These are phyloP conservation scores for Hypoxylon sp. DNA, from an alignment of 2,329 filamentous ascomycete species.

Conservation along the genomic window DNA sequence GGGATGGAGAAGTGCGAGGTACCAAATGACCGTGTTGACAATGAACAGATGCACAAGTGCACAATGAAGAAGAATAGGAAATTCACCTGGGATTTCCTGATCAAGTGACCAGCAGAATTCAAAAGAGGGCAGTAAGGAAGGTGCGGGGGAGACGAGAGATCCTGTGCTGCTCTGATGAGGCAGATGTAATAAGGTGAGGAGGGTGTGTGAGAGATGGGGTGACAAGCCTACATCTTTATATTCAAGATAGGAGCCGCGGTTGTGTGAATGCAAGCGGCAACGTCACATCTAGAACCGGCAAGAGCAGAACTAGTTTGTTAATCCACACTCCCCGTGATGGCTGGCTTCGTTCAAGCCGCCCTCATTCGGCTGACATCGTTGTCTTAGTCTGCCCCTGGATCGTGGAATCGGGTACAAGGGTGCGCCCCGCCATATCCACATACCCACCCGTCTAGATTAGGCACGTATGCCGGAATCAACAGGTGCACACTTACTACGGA, in stretches of 20 bases:
- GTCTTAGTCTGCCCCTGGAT: conserved; percentile 42
- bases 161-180: conserved; percentile 32
- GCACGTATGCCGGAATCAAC: conserved; percentile 30
- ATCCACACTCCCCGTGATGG: conserved; percentile 34
- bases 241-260: conserved; percentile 18
- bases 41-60: conserved; percentile 39
- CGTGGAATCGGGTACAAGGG: conserved; percentile 39
- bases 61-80: conserved; percentile 39
- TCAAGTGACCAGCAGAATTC: conserved; percentile 37
- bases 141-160: conserved; percentile 40
- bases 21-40: conserved; percentile 37
- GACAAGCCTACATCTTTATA: conserved; percentile 39
- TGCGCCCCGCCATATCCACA: conserved; percentile 25
- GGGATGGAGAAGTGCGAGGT: conserved; percentile 33
- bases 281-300: conserved; percentile 36
- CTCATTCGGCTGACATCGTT: conserved; percentile 38
- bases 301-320: background rate
- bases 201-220: conserved; percentile 20
- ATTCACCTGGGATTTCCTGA: conserved; percentile 45
- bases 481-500: conserved; percentile 24
- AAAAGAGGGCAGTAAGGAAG: conserved; percentile 39
- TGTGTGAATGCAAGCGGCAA: conserved; percentile 29
- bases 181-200: conserved; percentile 25
- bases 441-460: conserved; percentile 32
- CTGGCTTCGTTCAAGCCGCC: conserved; percentile 27